These are phyloP conservation scores for Guyanaporus albipodus DNA, from an alignment of 768 basidiomycete genomes.

Conservation along the genomic window DNA sequence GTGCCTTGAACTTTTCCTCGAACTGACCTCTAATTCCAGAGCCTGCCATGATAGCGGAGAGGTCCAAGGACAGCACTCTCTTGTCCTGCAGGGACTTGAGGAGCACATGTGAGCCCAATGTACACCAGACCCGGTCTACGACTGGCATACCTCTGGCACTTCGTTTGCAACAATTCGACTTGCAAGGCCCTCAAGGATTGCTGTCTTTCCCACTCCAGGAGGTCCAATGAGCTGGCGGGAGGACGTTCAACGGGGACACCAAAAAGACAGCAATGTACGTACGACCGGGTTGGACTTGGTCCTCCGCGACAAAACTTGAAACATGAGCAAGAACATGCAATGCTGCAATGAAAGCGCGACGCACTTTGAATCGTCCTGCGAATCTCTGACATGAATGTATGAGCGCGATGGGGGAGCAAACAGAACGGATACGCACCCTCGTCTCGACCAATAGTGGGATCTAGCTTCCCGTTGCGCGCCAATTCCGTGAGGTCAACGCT, in stretches of 20 bases:
- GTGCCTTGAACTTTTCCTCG: slow-evolving; percentile 89
- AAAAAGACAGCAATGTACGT: slow-evolving; percentile 23
- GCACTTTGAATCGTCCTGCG: slow-evolving; percentile 86
- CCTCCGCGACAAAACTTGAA: slow-evolving; percentile 71
- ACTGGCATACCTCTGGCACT: slow-evolving; percentile 71
- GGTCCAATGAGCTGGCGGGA: slow-evolving; percentile 65
- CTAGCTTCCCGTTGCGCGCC: slow-evolving; percentile 79
- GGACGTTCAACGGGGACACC: background rate
- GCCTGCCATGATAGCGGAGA: slow-evolving; percentile 81
- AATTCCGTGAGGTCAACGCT: slow-evolving; percentile 82
- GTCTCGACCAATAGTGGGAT: slow-evolving; percentile 87
- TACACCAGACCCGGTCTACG: background rate
- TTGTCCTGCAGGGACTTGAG: slow-evolving; percentile 77
- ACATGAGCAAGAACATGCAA: background rate
- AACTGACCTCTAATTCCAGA: slow-evolving; percentile 91
- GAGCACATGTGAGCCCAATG: background rate
- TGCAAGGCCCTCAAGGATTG: slow-evolving; percentile 87
- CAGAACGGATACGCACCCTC: slow-evolving; percentile 47
- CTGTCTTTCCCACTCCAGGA: slow-evolving; percentile 91
- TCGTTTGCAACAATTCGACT: slow-evolving; percentile 83
- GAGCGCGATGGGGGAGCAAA: background rate
- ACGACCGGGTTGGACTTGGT: slow-evolving; percentile 93
- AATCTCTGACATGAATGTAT: slow-evolving; percentile 53
- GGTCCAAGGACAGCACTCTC: slow-evolving; percentile 82
- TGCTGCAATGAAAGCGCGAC: slow-evolving; percentile 15